Evolutionary conservation across 2,329 filamentous ascomycete genomes (phyloP).

Genomic region (Curvularia lunata): DNA sequence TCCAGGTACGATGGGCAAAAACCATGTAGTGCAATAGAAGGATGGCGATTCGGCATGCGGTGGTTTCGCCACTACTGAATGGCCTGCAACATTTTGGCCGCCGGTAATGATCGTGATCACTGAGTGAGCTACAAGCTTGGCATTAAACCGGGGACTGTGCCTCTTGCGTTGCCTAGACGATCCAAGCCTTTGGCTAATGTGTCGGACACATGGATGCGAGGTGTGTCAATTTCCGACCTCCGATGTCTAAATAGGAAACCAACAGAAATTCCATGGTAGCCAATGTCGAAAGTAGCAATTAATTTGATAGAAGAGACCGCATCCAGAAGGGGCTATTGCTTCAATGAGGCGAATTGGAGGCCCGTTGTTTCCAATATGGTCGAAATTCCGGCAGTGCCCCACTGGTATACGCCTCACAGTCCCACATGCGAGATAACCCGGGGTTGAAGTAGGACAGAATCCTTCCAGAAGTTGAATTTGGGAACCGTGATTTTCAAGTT

Average conservation of each 20-base stretch:
- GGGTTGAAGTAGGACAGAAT: slow-evolving; percentile 19
- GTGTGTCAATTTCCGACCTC: slow-evolving; percentile 2
- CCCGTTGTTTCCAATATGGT: slow-evolving; percentile 13
- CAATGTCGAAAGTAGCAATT: slow-evolving; percentile 16
- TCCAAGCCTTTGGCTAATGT: background rate
- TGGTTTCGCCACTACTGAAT: background rate
- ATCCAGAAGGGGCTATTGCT: slow-evolving; percentile 4
- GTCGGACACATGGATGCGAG: background rate
- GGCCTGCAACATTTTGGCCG: background rate
- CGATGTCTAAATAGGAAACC: slow-evolving; percentile 5
- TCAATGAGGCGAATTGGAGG: slow-evolving; percentile 14
- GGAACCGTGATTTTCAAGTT: background rate
- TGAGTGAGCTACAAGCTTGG: background rate
- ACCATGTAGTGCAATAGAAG: background rate
- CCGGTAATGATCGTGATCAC: background rate
- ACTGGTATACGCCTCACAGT: slow-evolving; percentile 33
- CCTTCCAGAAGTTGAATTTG: slow-evolving; percentile 18
- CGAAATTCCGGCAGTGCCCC: slow-evolving; percentile 29
- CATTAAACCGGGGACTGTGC: background rate
- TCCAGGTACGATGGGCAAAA: background rate
- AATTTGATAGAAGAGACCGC: slow-evolving; percentile 10
- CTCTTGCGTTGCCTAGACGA: background rate
- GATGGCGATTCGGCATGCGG: background rate
- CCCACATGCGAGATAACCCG: slow-evolving; percentile 33
- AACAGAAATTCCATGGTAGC: background rate